These are phyloP conservation scores for Suillus subluteus DNA, from an alignment of 768 basidiomycete genomes.

Conservation along the genomic window DNA sequence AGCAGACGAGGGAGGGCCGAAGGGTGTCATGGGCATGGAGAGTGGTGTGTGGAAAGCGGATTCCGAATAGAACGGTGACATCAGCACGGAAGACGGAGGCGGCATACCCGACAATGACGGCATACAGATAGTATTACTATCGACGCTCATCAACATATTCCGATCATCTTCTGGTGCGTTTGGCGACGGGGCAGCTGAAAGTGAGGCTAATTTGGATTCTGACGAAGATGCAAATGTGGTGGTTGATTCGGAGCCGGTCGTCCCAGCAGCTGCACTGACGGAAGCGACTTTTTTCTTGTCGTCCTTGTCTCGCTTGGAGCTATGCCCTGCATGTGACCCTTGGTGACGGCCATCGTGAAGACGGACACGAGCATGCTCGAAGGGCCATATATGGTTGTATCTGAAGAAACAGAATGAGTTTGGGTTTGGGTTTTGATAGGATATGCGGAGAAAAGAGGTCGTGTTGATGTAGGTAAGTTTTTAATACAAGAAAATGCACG, in stretches of 20 bases:
- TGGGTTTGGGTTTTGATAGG: slow-evolving; percentile 1
- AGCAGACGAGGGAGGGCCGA: neutral
- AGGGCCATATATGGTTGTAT: slow-evolving; percentile 97
- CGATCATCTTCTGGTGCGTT: neutral
- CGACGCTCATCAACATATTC: neutral
- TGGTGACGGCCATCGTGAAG: slow-evolving; percentile 47
- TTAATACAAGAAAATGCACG: neutral
- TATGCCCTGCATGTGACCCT: slow-evolving; percentile 28
- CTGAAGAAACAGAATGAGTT: slow-evolving; percentile 40
- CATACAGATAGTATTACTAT: neutral
- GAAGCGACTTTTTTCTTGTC: slow-evolving; percentile 20
- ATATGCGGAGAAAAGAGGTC: neutral
- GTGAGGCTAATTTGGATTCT: neutral
- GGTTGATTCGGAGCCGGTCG: neutral
- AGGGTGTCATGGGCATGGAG: slow-evolving; percentile 4
- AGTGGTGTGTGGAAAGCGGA: slow-evolving; percentile 1
- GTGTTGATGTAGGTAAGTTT: neutral
- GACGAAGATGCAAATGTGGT: neutral
- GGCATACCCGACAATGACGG: neutral
- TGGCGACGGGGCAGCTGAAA: neutral
- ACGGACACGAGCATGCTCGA: slow-evolving; percentile 90
- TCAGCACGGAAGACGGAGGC: neutral
- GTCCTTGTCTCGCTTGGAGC: slow-evolving; percentile 18
- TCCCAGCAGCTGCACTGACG: neutral
- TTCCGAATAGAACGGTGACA: slow-evolving; percentile 1